A percentile compares a stretch with the other conserved stretches of the same genome.
Conservation (phyloP, 257 asterid species). For the Solanum chiquidenum region DNA sequence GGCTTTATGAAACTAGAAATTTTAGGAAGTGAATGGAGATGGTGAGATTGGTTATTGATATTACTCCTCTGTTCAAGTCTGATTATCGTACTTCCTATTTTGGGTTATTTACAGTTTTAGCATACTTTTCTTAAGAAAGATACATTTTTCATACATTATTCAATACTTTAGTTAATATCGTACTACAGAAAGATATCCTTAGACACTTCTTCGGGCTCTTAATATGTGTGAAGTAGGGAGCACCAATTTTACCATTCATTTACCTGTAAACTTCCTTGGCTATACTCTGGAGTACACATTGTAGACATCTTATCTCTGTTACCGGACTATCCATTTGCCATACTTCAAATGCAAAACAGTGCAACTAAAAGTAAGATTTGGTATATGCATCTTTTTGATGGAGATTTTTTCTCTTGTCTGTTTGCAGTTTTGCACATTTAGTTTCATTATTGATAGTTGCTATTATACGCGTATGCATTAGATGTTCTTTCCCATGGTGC, state of each 20-base stretch:
- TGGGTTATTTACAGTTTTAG: not conserved
- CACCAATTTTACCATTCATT: not conserved
- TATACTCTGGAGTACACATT: not conserved
- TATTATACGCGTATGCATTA: not conserved
- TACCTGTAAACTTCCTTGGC: not conserved
- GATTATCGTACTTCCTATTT: not conserved
- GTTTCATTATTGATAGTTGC: not conserved
- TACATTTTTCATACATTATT: not conserved
- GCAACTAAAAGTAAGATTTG: not conserved
- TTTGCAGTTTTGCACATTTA: not conserved
- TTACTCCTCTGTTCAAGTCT: not conserved
- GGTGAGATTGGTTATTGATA: not conserved
- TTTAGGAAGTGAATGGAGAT: not conserved
- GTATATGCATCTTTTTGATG: not conserved
- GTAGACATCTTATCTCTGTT: not conserved
- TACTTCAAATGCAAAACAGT: not conserved
- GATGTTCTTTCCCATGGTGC: not conserved
- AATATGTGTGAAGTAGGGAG: not conserved
- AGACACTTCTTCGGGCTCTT: not conserved
- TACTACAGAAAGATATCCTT: not conserved
- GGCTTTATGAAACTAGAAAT: not conserved
- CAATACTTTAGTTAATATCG: not conserved
- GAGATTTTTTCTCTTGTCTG: not conserved
- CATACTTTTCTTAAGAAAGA: not conserved
- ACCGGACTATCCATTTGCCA: not conserved